Base-by-base conservation (phyloP, 257 asterid genomes). In the Perilla frutescens region DNA sequence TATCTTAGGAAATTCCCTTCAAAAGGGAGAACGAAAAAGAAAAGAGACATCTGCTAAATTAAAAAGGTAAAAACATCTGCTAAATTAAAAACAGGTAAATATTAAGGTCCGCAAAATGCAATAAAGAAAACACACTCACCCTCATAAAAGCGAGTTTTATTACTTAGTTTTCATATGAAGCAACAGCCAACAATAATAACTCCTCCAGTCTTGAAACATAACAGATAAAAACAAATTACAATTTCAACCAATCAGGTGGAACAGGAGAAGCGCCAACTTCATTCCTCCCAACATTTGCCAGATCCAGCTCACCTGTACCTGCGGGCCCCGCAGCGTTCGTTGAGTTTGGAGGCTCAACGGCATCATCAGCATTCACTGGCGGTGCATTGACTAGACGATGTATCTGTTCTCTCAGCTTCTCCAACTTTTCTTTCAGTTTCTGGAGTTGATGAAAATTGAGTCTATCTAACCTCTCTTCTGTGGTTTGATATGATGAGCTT, bases 231-330 rank as follows among this genome's bases (percentile, higher is more conserved):
- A 34, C 44, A 60, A 34, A 32, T 77, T 53, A 74, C 56, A 80
- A 15, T 47, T 74, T 83, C 80, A 83, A 62, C 87, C 85, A 77
- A 53, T 77, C 80, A 40, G 66, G 3, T n/a, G 82, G 78, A 56
- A 77, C 74, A 5, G 80, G 76, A 58, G 77, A 59, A 64, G 55
- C 72, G 12, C 34, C 74, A 5, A 36, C 14, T 7, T 11, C 63
- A 11, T 31, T 47, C 60, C 13, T 51, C 44, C 10, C 75, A 13
- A 64, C 58, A 8, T 53, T 63, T 1, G 62, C 75, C 71, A 73
- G 75, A 69, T 81, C 37, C 49, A 50, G 67, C 43, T 43, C 6
- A 12, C 64, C 51, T 2, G 40, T 26, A 36, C 9, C 1, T 9
- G 62, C 39, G 34, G 74, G 58, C 66, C 8, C 58, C 1, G 12